phyloP scores from a whole-genome alignment of 192 early-diverging fungal species.

The Spinellus fusiger region DNA sequence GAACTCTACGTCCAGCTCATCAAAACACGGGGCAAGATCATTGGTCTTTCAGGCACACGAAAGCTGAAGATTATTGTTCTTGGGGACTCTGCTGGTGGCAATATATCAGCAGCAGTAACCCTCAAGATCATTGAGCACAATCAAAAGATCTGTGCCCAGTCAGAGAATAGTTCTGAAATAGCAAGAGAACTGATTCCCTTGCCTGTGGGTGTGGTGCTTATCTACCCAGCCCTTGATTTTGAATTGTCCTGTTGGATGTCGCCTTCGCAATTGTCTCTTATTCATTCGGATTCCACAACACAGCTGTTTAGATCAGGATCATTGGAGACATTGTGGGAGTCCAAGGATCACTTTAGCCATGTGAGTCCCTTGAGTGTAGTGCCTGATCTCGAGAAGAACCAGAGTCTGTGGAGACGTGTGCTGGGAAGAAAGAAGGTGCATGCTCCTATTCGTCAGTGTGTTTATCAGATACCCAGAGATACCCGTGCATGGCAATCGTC shows the following conservation, averaged over 20 bases:
- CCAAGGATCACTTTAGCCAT: conserved; percentile 64
- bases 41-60: conserved; percentile 65
- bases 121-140: conserved; percentile 66
- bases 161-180: no score
- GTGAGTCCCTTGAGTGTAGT: conserved; percentile 58
- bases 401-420: conserved; percentile 31
- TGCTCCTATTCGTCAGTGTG: conserved; percentile 4
- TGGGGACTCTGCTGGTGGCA: conserved; percentile 97
- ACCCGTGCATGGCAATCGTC: conserved; percentile 33
- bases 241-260: conserved; percentile 94
- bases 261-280: conserved; percentile 46
- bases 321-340: conserved; percentile 21
- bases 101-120: conserved; percentile 70
- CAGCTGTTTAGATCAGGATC: conserved; percentile 18
- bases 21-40: conserved; percentile 65
- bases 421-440: conserved; percentile 10
- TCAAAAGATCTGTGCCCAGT: no score
- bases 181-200: conserved; percentile 40
- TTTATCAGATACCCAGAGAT: not conserved
- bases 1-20: conserved; percentile 75
- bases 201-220: conserved; percentile 74
- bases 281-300: conserved; percentile 52
- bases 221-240: conserved; percentile 89
- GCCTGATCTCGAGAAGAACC: conserved; percentile 33
- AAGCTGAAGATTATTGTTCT: conserved; percentile 69